Evolutionary conservation across 345 rosid genomes (phyloP), one percentile per base, ranked within the genome.

Genomic region (Camelina laxa): DNA sequence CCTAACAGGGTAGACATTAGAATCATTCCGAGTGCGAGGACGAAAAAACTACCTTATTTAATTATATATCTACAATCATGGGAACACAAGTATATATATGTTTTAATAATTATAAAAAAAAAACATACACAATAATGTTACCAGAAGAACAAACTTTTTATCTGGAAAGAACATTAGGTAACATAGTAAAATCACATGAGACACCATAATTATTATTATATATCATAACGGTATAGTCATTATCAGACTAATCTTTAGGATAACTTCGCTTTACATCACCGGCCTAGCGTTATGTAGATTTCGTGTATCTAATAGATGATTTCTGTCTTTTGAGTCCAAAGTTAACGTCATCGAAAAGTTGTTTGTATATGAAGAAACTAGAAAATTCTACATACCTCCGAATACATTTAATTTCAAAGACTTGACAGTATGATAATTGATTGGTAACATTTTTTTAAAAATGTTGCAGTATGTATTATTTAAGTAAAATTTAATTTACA

Each of bases 211-310:
- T 13, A 42, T 17, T 59, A 15, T 39, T 59, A 59, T 39, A 67
- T 49, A 50, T 59, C 30, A 27, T 45, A 41, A 42, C n/a, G 38
- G 41, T 42, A 8, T 3, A 42, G 70, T 76, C 75, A 62, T 55
- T 10, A 75, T 54, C 9, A 56, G 14, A 19, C 65, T 54, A 76
- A 35, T 76, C 57, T 75, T 35, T 69, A 69, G 65, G 57, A 62
- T 76, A 45, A 55, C 5, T 44, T 55, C 42, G 47, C 65, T 54
- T 55, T 63, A 13, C 53, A 76, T 76, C 70, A 76, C 80, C 75
- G 75, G 75, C 80, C 80, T 69, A 70, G 60, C 19, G 39, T 60
- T 76, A 62, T 69, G 44, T 69, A 19, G 69, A 69, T 69, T 41
- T 50, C 16, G 27, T 51, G 68, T 60, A 53, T 39, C 2, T 63